Base-by-base conservation (phyloP, 495 filamentous ascomycete genomes). In the Podospora tetraspora region DNA sequence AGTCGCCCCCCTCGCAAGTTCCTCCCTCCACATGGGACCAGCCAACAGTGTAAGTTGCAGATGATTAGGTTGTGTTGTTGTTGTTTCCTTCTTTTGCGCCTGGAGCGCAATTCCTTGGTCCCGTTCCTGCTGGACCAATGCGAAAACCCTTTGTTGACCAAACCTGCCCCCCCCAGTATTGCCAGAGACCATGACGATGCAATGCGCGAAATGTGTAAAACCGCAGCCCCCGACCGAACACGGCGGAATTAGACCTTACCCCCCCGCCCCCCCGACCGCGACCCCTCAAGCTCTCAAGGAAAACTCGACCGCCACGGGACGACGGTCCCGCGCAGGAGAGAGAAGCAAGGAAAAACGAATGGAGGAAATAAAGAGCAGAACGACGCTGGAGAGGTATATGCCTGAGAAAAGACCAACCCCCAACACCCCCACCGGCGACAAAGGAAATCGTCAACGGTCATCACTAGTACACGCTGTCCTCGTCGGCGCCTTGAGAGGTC, bases 391-490 rank as follows among this genome's bases (percentile, higher is more conserved):
- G 77, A 84, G 82, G 81, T 84, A 84, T 84, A 84, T 82, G 80
- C 80, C 78, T 75, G 77, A 73, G 76, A 79, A 78, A 79, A 75
- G 56, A 65, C 25, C 19, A 21, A 64, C 24, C 73, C 74, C 65
- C 24, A 61, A 66, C 75, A 72, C 70, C 75, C 43, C 77, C 69
- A 73, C 71, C 71, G 73, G 72, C 68, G 72, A 79, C 68, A 80
- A 81, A 78, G 68, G 73, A 81, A 81, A 78, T 83, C 79, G 75
- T 85, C 77, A 71, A 72, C 70, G 69, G 69, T 83, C 66, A 73
- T 77, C 69, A 72, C 77, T 85, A 86, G 71, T 86, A 87, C 80
- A 86, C 82, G 80, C 84, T 86, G 74, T 86, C 84, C 74, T 86
- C 84, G 69, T 87, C 85, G 57, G 81, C 84, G 66, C 84, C 85